Base-by-base conservation (phyloP, 257 asterid genomes). In the Fraxinus anomala region DNA sequence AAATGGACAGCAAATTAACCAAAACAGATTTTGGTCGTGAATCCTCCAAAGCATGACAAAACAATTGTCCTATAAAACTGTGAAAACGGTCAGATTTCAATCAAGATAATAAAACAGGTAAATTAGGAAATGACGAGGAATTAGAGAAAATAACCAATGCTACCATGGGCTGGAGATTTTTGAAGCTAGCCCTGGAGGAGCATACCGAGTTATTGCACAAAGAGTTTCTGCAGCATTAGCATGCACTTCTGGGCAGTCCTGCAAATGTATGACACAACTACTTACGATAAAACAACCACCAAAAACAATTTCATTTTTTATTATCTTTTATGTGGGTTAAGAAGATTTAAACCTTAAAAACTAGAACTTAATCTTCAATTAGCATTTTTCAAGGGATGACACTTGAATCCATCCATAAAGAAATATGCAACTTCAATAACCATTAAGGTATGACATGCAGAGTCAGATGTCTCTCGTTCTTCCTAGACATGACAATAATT, bases 241-340 rank as follows among this genome's bases (percentile, higher is more conserved):
- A 90, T 93, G 99, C 87, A 91, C 96, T 86, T 91, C 96, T 39
- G 97, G 93, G 79, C 85, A 90, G 83, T 95, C 97, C 99, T 95
- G 92, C 82, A 87, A 83, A 82, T 33, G 68, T 19, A 49, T 13
- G 54, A 11, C 16, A 21, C 3, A 69, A 40, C 81, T 21, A 26
- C 72, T 75, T 63, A 16, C 68, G n/a, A 54, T 28, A 3, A 28
- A 66, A 51, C 5, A 21, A 36, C 44, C 23, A 36, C 63, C 42
- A 23, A 51, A 63, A 71, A 37, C 8, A 36, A 5, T 6, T 36
- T 36, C 40, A 36, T 5, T 1, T 5, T 36, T 0, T 36, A 36
- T 36, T 36, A 36, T 36, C 40, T 36, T 5, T 36, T 36, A 36
- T 36, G 40, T 36, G 40, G 40, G 73, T 78, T 70, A 23, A 76